A percentile compares a stretch with the other conserved stretches of the same genome.
Evolutionary conservation across 208 protist genomes (phyloP).

Genomic region (Trypanosomatidae sp.): DNA sequence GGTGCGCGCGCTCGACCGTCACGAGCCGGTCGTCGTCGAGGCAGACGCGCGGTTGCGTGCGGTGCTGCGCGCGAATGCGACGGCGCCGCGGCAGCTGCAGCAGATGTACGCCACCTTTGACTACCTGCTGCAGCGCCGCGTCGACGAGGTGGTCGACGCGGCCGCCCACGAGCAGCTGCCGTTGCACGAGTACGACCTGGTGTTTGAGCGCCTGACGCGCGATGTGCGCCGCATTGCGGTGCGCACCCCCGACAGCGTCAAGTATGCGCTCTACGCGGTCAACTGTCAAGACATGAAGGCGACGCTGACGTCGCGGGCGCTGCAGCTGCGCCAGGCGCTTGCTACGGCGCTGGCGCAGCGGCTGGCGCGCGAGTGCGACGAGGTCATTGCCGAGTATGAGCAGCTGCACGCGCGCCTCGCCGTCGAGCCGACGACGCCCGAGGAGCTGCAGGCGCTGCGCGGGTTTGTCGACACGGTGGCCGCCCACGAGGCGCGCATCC

Average conservation of each 20-base stretch:
- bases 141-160: conserved; percentile 34
- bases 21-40: conserved; percentile 48
- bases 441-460: conserved; percentile 85
- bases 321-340: conserved; percentile 45
- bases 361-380: conserved; percentile 35
- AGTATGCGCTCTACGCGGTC: conserved; percentile 82
- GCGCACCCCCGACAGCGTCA: conserved; percentile 80
- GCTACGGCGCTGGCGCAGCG: conserved; percentile 50
- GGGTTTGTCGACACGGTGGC: conserved; percentile 60
- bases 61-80: conserved; percentile 50
- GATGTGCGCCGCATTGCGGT: conserved; percentile 63
- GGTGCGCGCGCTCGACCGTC: conserved; percentile 20
- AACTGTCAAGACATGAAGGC: conserved; percentile 84
- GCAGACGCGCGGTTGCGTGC: conserved; percentile 28
- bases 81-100: conserved; percentile 73
- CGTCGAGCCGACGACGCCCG: conserved; percentile 72
- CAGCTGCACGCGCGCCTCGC: conserved; percentile 53
- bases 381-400: conserved; percentile 57
- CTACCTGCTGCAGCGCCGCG: conserved; percentile 55
- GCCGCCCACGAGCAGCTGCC: conserved; percentile 1
- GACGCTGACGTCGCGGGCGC: conserved; percentile 30
- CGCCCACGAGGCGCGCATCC: conserved; percentile 51
- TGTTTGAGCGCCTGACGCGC: conserved; percentile 72
- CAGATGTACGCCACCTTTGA: conserved; percentile 88
- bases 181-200: conserved; percentile 25